Conservation (phyloP, 139 green algal genomes). For the Micractinium sp. region DNA sequence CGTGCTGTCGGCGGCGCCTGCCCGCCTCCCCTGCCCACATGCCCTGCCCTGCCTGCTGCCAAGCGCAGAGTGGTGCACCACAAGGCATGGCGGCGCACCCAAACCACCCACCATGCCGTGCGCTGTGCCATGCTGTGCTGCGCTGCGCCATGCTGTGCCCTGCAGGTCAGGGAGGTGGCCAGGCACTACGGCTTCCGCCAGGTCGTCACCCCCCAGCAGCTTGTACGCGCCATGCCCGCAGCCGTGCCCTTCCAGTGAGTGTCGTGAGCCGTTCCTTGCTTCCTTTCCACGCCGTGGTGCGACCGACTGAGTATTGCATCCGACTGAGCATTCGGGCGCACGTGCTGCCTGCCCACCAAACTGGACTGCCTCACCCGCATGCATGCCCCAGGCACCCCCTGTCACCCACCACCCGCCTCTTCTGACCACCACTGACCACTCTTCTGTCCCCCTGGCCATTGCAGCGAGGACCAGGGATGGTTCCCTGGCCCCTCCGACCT, state of each 20-base stretch:
- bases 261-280: no score
- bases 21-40: no score
- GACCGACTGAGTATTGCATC: no score
- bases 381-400: no score
- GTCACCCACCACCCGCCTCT: no score
- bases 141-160: background rate
- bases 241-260: slow-evolving; percentile 66
- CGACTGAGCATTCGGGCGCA: no score
- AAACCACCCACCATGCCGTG: background rate
- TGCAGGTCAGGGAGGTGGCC: slow-evolving; percentile 59
- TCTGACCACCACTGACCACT: background rate
- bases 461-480: slow-evolving; percentile 26
- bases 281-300: no score
- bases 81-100: background rate
- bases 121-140: background rate
- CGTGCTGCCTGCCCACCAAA: background rate
- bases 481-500: slow-evolving; percentile 4
- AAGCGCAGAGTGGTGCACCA: background rate
- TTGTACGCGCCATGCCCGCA: slow-evolving; percentile 55
- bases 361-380: no score
- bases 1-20: no score
- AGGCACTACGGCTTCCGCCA: slow-evolving; percentile 73
- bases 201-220: slow-evolving; percentile 57
- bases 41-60: no score
- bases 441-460: background rate